phyloP scores from a whole-genome alignment of 257 asterid genomes.

The Mitragyna speciosa region DNA sequence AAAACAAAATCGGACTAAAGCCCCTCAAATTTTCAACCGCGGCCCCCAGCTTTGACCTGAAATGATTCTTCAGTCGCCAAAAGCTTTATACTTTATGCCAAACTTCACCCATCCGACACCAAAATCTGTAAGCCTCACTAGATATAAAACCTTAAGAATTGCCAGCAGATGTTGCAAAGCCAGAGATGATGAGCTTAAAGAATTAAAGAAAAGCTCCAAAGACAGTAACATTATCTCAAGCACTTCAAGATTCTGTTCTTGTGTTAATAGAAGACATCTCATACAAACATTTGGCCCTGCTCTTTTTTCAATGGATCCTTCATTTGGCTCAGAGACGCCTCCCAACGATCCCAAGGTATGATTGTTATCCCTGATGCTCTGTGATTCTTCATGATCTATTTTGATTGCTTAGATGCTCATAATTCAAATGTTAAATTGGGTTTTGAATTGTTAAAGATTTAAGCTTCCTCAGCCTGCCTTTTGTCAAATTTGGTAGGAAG shows the following conservation, averaged over 20 bases:
- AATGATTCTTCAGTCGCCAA: constrained; percentile 6
- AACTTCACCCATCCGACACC: neutral
- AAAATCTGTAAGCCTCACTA: neutral
- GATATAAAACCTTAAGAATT: constrained; percentile 8
- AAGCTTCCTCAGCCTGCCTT: neutral
- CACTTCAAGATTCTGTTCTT: constrained; percentile 43
- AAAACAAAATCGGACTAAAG: too few relatives aligned
- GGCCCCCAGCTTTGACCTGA: too few relatives aligned
- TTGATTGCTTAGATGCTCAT: neutral
- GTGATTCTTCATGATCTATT: neutral
- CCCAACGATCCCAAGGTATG: constrained; percentile 48
- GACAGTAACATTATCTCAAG: constrained; percentile 7
- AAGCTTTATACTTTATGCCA: constrained; percentile 5
- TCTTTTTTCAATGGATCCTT: constrained; percentile 43
- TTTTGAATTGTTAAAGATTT: neutral
- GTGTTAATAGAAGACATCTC: constrained; percentile 54
- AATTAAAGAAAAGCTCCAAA: constrained; percentile 24
- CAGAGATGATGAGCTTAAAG: constrained; percentile 4
- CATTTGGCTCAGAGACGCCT: constrained; percentile 42
- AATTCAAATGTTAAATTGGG: neutral
- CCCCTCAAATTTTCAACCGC: too few relatives aligned
- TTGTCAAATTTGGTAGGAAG: neutral
- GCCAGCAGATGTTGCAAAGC: constrained; percentile 19
- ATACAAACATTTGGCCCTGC: constrained; percentile 48
- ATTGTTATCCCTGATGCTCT: constrained; percentile 11